phyloP scores from a whole-genome alignment of 2,329 filamentous ascomycete species.

The Pyrenochaeta sp. region DNA sequence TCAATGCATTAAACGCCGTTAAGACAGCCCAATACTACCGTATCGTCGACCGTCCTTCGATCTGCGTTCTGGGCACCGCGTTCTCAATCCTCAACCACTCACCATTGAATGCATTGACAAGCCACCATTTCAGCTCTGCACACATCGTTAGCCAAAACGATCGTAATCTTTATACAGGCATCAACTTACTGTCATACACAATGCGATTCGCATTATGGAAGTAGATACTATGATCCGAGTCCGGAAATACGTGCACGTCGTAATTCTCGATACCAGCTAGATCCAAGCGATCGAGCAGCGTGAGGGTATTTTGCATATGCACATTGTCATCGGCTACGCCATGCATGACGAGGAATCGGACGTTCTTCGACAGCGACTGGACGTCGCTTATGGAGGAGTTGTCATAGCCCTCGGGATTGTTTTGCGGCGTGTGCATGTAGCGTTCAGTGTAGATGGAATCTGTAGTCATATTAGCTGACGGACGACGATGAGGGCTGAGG shows the following conservation, averaged over 20 bases:
- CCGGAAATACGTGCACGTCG: constrained; percentile 94
- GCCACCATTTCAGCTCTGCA: constrained; percentile 82
- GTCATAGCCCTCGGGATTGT: constrained; percentile 80
- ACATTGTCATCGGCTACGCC: constrained; percentile 98
- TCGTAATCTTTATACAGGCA: not conserved
- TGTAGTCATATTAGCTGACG: constrained; percentile 19
- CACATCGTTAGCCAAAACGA: constrained; percentile 6
- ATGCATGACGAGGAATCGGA: constrained; percentile 94
- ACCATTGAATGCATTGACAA: constrained; percentile 97
- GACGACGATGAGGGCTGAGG: not conserved
- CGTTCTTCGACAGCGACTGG: constrained; percentile 74
- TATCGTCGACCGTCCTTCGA: constrained; percentile 28
- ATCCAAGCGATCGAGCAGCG: constrained; percentile 86
- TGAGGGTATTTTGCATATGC: constrained; percentile 93
- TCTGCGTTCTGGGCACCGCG: constrained; percentile 56
- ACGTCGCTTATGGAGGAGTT: constrained; percentile 78
- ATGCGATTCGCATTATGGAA: constrained; percentile 93
- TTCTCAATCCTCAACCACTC: constrained; percentile 77
- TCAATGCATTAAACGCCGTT: not conserved
- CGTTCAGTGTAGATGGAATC: constrained; percentile 94
- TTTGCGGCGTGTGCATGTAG: constrained; percentile 94
- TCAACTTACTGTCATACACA: constrained; percentile 86
- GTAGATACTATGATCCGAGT: constrained; percentile 92
- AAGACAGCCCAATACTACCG: constrained; percentile 11
- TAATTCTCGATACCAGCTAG: constrained; percentile 86